Conservation (phyloP, 768 basidiomycete genomes). For the Rubroboletus satanas region DNA sequence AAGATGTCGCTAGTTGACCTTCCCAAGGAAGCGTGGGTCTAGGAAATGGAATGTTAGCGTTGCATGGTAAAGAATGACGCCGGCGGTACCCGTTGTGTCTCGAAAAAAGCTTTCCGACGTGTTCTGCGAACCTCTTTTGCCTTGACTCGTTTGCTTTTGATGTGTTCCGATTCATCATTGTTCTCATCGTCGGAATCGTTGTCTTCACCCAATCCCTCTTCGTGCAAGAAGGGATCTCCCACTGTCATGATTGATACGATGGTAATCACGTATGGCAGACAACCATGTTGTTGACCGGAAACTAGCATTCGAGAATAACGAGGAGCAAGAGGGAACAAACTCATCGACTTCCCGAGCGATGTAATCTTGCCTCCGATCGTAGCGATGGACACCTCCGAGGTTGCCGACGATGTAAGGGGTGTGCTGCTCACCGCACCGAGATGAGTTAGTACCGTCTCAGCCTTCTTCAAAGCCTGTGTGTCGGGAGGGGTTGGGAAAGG, state of each 20-base stretch:
- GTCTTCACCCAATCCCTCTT: conserved; percentile 56
- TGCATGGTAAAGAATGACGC: background rate
- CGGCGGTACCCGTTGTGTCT: conserved; percentile 66
- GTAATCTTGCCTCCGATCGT: conserved; percentile 68
- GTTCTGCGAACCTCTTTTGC: conserved; percentile 56
- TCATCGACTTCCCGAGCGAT: conserved; percentile 87
- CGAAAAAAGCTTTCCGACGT: conserved; percentile 75
- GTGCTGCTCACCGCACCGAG: conserved; percentile 71
- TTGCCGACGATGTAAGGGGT: conserved; percentile 21
- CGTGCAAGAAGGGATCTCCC: conserved; percentile 92
- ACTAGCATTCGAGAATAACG: conserved; percentile 96
- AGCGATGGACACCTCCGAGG: conserved; percentile 11
- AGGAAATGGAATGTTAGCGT: conserved; percentile 2
- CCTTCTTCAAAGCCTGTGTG: conserved; percentile 64
- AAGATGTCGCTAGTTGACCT: conserved; percentile 81
- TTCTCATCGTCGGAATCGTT: conserved; percentile 40
- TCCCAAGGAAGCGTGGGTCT: conserved; percentile 82
- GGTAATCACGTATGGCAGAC: conserved; percentile 86
- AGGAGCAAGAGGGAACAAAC: conserved; percentile 89
- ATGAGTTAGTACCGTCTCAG: conserved; percentile 75
- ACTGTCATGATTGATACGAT: conserved; percentile 90
- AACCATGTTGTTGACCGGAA: conserved; percentile 79
- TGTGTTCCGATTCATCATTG: conserved; percentile 37
- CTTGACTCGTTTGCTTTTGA: conserved; percentile 45
- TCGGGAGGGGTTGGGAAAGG: conserved; percentile 98